Evolutionary conservation across 2,329 filamentous ascomycete genomes (phyloP), one percentile per base, ranked within the genome.

Genomic region (Ambrosiella cleistominuta): DNA sequence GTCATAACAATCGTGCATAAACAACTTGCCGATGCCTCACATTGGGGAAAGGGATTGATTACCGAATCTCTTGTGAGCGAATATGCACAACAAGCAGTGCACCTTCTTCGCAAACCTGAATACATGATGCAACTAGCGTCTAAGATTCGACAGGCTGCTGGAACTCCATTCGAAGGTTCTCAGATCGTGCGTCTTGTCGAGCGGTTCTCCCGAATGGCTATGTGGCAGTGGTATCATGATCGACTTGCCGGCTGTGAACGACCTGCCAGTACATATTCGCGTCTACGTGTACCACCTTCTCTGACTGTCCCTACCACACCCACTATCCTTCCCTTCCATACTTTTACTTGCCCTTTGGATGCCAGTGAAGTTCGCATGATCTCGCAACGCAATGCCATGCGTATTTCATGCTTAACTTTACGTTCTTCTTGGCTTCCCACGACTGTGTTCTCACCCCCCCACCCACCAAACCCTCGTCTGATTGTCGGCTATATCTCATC

Each of bases 401-500:
- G 93, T 44, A 97, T 98, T 64, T 95, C 91, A 0, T 89, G 85
- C 63, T 93, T 89, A 2, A 95, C 93, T 0, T 72, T 98, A 13
- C 82, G 85, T 59, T 82, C 89, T 1, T 80, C 89, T 3, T 98
- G 93, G 93, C 78, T 98, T 53, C 85, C 91, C 6, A 67, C 72
- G 51, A 82, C 82, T 0, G 86, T 97, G 0, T 95, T 87, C 65
- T 80, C 81, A n/a, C 93, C 93, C 1, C 93, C 93, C 0, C 70
- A 80, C 1, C 90, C 93, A 1, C 93, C 93, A 1, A 77, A 74
- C 49, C 89, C 90, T 0, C 81, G 85, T 63, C 75, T 98, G n/a
- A 91, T 88, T 63, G 82, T 98, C 61, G 93, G 93, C 52, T 98
- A 98, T 68, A 83, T 98, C 42, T 97, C 93, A 2, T 97, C 93